phyloP scores from a whole-genome alignment of 495 filamentous ascomycete genomes.

The Talaromyces ruber region DNA sequence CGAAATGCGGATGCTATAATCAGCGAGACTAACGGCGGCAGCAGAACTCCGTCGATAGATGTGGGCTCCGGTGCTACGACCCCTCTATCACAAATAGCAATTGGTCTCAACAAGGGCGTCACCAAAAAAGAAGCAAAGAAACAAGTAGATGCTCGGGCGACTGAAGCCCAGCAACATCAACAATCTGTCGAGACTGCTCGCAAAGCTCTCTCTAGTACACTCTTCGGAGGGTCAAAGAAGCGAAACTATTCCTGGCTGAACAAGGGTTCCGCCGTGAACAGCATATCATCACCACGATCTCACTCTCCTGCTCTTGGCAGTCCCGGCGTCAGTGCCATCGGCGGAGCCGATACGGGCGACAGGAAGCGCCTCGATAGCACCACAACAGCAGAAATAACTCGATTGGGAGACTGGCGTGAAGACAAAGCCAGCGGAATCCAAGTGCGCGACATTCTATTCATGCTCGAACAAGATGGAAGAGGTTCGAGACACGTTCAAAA shows the following conservation, averaged over 20 bases:
- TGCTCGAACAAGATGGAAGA: slow-evolving; percentile 41
- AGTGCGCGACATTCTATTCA: slow-evolving; percentile 41
- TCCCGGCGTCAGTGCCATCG: neutral
- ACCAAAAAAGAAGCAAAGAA: slow-evolving; percentile 47
- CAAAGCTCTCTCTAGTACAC: slow-evolving; percentile 31
- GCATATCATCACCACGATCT: slow-evolving; percentile 31
- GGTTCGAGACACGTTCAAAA: slow-evolving; percentile 36
- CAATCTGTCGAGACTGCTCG: slow-evolving; percentile 41
- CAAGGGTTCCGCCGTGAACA: slow-evolving; percentile 26
- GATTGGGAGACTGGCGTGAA: slow-evolving; percentile 39
- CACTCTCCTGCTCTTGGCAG: slow-evolving; percentile 24
- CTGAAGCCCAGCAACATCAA: slow-evolving; percentile 42
- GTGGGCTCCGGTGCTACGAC: slow-evolving; percentile 35
- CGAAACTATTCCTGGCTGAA: slow-evolving; percentile 34
- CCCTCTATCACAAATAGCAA: slow-evolving; percentile 15
- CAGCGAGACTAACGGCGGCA: slow-evolving; percentile 23
- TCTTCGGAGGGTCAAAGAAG: slow-evolving; percentile 37
- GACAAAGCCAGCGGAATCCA: slow-evolving; percentile 42
- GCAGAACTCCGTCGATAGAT: slow-evolving; percentile 26
- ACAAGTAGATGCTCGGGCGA: slow-evolving; percentile 37
- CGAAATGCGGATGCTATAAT: slow-evolving; percentile 33
- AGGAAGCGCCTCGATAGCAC: slow-evolving; percentile 16
- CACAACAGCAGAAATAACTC: slow-evolving; percentile 15
- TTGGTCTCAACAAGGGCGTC: slow-evolving; percentile 41
- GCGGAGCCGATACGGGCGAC: slow-evolving; percentile 22